Conservation (phyloP, 2,329 filamentous ascomycete genomes). For the Hypoxylon sp. region DNA sequence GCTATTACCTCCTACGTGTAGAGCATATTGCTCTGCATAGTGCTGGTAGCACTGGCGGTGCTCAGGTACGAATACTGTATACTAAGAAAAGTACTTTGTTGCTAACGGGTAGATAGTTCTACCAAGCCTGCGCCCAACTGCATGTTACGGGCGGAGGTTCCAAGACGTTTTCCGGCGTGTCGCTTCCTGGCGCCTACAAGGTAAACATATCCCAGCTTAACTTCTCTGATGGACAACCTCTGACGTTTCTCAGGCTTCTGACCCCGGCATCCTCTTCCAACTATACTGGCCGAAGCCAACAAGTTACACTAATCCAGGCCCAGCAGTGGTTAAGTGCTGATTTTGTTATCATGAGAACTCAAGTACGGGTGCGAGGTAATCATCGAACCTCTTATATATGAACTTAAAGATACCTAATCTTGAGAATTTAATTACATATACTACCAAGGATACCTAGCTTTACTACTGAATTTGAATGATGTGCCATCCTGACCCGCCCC, state of each 20-base stretch:
- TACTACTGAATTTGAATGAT: neutral
- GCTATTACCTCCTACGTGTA: conserved; percentile 56
- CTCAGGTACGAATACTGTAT: conserved; percentile 47
- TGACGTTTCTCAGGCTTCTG: conserved; percentile 42
- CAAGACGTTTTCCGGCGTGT: conserved; percentile 49
- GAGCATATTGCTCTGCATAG: conserved; percentile 56
- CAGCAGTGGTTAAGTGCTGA: conserved; percentile 36
- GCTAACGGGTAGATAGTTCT: conserved; percentile 48
- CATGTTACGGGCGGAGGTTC: conserved; percentile 52
- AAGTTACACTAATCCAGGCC: conserved; percentile 50
- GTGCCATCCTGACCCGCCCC: neutral
- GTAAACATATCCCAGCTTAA: conserved; percentile 28
- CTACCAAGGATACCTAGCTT: neutral
- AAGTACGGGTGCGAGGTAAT: neutral
- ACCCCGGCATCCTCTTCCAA: conserved; percentile 51
- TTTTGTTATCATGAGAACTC: neutral
- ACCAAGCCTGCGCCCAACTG: conserved; percentile 53
- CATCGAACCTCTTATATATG: neutral
- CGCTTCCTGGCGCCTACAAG: conserved; percentile 51
- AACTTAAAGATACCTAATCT: neutral
- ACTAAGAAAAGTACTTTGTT: neutral
- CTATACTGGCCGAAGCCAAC: conserved; percentile 51
- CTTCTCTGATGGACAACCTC: neutral
- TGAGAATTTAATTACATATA: neutral
- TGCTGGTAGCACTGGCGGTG: conserved; percentile 49